phyloP scores from a whole-genome alignment of 208 protist species.

The Crithidia sp. region DNA sequence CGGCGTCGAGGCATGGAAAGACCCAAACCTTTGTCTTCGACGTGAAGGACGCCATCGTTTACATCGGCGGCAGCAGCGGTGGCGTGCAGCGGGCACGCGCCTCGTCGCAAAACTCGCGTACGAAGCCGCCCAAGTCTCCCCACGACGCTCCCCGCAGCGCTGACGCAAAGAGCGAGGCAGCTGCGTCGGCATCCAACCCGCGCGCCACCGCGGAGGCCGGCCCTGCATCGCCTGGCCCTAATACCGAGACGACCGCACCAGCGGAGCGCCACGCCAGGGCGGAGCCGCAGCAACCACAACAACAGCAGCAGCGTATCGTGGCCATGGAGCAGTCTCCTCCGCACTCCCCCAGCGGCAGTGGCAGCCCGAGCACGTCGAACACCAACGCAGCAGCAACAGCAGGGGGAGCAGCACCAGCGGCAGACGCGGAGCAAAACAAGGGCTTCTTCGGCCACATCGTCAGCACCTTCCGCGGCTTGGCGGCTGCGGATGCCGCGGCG shows the following conservation, averaged over 20 bases:
- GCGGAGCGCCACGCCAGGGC: neutral
- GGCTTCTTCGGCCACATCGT: slow-evolving; percentile 23
- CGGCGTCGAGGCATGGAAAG: slow-evolving; percentile 11
- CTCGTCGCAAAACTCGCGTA: neutral
- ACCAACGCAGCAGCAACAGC: neutral
- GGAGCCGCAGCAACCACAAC: neutral
- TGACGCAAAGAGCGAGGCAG: neutral
- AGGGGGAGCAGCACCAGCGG: neutral
- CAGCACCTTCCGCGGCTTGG: slow-evolving; percentile 12
- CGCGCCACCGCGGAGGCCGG: neutral
- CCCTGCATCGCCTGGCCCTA: neutral
- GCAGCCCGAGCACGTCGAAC: neutral
- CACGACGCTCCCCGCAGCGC: neutral
- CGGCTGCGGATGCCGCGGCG: neutral
- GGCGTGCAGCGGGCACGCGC: slow-evolving; percentile 18
- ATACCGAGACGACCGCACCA: neutral
- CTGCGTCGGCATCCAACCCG: neutral
- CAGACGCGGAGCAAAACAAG: slow-evolving; percentile 11
- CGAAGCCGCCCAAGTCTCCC: slow-evolving; percentile 1
- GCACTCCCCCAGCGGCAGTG: neutral
- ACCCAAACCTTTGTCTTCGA: slow-evolving; percentile 30
- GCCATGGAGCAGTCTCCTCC: slow-evolving; percentile 2
- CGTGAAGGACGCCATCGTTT: slow-evolving; percentile 19
- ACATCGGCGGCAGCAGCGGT: slow-evolving; percentile 31
- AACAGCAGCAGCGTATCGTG: neutral